phyloP scores from a whole-genome alignment of 78 protist genomes.

The slime mould (Dictyostelium discoideum) region DNA sequence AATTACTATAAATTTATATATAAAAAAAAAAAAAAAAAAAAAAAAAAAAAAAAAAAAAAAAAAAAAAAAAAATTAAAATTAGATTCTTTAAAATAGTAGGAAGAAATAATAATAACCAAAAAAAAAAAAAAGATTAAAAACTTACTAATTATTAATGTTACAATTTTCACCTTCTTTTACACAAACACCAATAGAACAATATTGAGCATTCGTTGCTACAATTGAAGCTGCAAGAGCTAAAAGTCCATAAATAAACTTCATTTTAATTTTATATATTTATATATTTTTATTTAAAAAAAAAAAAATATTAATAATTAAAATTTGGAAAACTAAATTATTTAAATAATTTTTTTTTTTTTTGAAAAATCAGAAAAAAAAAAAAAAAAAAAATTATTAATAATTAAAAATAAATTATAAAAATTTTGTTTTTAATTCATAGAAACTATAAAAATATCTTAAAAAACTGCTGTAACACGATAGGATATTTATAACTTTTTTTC shows the following conservation, averaged over 20 bases:
- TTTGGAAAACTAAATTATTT: not conserved
- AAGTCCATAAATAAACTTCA: not conserved
- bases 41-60: not conserved
- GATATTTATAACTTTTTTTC: not conserved
- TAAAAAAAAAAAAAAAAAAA: no score
- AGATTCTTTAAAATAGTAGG: no score
- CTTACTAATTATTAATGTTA: not conserved
- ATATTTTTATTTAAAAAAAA: not conserved
- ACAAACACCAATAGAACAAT: not conserved
- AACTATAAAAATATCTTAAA: not conserved
- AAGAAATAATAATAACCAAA: no score
- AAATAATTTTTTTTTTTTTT: not conserved
- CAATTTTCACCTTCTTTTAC: not conserved
- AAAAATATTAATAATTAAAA: not conserved
- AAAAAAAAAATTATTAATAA: no score
- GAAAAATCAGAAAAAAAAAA: no score
- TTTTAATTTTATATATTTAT: not conserved
- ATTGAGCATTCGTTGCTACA: not conserved
- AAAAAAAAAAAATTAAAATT: not conserved
- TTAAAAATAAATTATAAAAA: no score
- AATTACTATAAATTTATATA: not conserved
- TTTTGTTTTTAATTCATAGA: not conserved
- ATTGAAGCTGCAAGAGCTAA: not conserved
- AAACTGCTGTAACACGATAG: not conserved
- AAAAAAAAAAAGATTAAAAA: not conserved